Conservation (phyloP, 768 basidiomycete species). For the Amanita molliuscula region DNA sequence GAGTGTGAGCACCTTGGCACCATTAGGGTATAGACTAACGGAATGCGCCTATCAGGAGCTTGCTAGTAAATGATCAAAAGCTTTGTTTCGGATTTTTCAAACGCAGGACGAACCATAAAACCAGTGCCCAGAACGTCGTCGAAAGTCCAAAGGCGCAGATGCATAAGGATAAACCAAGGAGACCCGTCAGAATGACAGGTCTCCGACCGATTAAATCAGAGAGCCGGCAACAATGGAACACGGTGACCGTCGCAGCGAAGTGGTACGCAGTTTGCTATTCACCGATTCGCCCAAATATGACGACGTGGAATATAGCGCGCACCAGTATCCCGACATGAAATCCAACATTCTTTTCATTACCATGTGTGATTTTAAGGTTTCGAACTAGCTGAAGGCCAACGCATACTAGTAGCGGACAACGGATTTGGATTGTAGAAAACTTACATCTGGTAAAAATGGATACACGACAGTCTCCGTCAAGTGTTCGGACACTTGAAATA, state of each 20-base stretch:
- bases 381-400: slow-evolving; percentile 23
- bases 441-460: slow-evolving; percentile 65
- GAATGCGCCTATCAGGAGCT: slow-evolving; percentile 58
- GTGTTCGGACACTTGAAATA: slow-evolving; percentile 25
- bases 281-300: no score
- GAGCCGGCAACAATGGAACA: slow-evolving; percentile 65
- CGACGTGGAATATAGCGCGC: no score
- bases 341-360: slow-evolving; percentile 60
- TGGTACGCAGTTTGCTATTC: no score
- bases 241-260: no score
- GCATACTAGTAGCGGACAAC: background rate
- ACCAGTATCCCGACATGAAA: slow-evolving; percentile 76
- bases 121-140: no score
- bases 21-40: slow-evolving; percentile 26
- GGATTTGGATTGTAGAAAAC: slow-evolving; percentile 9
- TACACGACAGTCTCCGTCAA: slow-evolving; percentile 66
- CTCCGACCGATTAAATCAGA: slow-evolving; percentile 69
- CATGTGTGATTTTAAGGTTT: slow-evolving; percentile 40
- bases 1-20: background rate
- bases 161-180: slow-evolving; percentile 52
- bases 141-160: slow-evolving; percentile 73
- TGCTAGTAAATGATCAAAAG: slow-evolving; percentile 32
- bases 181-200: slow-evolving; percentile 58
- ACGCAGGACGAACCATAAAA: slow-evolving; percentile 17
- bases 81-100: no score